phyloP scores from a whole-genome alignment of 2,329 filamentous ascomycete species.

The Monosporascus sp. region DNA sequence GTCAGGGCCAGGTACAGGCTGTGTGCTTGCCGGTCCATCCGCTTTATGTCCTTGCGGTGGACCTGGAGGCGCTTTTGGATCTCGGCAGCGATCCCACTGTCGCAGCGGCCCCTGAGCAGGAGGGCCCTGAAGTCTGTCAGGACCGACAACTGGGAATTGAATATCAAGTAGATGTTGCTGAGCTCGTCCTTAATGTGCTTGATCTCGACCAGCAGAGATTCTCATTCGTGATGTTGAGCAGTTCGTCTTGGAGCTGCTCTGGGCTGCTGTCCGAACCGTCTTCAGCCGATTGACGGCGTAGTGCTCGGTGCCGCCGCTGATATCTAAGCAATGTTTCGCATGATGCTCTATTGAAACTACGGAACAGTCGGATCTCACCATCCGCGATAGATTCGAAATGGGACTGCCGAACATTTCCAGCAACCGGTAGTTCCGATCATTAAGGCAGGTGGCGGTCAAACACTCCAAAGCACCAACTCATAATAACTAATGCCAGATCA shows the following conservation, averaged over 20 bases:
- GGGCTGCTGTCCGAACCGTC: conserved; percentile 5
- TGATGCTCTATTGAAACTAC: conserved; percentile 53
- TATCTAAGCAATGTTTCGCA: conserved; percentile 47
- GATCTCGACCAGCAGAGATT: conserved; percentile 54
- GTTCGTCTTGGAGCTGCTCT: conserved; percentile 42
- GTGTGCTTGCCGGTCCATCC: conserved; percentile 45
- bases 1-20: conserved; percentile 53
- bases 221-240: conserved; percentile 55
- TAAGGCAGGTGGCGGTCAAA: conserved; percentile 53
- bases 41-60: too few relatives aligned
- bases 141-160: conserved; percentile 43
- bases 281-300: not conserved
- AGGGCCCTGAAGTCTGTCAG: conserved; percentile 37
- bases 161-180: conserved; percentile 52
- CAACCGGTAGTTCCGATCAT: conserved; percentile 57
- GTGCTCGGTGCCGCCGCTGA: conserved; percentile 16
- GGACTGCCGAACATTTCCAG: conserved; percentile 62
- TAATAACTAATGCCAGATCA: conserved; percentile 57
- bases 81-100: conserved; percentile 30
- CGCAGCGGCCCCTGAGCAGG: too few relatives aligned
- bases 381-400: conserved; percentile 50
- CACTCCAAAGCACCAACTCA: conserved; percentile 51
- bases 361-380: conserved; percentile 52
- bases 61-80: conserved; percentile 4
- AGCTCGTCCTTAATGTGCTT: conserved; percentile 65